Base-by-base conservation (phyloP, 2,329 filamentous ascomycete species). In the Aureobasidium vineae region DNA sequence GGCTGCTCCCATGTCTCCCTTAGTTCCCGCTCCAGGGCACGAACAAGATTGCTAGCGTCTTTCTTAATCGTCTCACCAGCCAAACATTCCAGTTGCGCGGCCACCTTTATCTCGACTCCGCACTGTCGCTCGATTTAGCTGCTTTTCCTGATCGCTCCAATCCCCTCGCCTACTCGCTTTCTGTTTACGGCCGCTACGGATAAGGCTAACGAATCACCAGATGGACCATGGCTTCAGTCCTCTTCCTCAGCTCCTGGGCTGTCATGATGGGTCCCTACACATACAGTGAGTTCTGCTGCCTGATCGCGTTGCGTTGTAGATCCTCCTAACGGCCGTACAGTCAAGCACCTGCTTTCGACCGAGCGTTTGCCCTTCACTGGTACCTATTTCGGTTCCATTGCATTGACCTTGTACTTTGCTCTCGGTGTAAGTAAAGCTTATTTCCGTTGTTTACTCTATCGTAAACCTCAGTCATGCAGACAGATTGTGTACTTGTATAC, bases 361-460 rank as follows among this genome's bases (percentile, higher is more conserved):
- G 85, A 92, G 73, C 87, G 95, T 72, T 81, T 98, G 69, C 95
- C 95, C 3, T 98, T 98, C 76, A 97, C 94, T 36, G 90, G 89
- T 52, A 90, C 92, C 68, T 98, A 98, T 82, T 97, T 98, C 81
- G 92, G 93, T 61, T 95, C 92, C 69, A 97, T 98, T 74, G 85
- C 82, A 53, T 80, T 98, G 75, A 98, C 95, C 13, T 83, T 98
- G 31, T 96, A 94, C 78, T 97, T 97, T 79, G 90, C 93, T 66
- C 82, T 97, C 72, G 92, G 92, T 74, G 94, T 97, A 85, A 86
- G 91, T 89, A 70, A 52, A 59, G 31, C 21, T 47, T 38, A 65
- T 66, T 16, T 53, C 53, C 65, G 56, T 36, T 66, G 54, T 49
- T 66, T 59, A 57, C 52, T 50, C 36, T 52, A 63, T 63, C 36